Percentiles rank a stretch among this genome's conserved stretches.
Evolutionary conservation across 1,284 basidiomycete genomes (phyloP).

Genomic region (Malassezia restricta): DNA sequence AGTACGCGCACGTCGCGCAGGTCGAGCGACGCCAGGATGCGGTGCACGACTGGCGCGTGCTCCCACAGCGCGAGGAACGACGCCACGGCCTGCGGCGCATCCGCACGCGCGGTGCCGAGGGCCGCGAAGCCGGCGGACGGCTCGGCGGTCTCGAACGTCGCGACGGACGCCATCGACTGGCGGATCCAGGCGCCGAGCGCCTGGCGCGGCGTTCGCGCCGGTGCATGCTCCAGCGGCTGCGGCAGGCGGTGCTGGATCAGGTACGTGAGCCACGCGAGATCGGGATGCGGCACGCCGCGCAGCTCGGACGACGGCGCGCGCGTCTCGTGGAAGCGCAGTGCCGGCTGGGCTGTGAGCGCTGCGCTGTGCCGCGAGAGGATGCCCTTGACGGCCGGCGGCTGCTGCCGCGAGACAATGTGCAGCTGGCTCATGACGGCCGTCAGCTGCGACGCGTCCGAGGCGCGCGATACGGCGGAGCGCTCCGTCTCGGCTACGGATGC

Average conservation of each 20-base stretch:
- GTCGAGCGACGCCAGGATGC: conserved; percentile 29
- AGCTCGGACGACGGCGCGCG: background rate
- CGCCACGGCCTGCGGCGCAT: background rate
- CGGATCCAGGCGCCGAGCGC: background rate
- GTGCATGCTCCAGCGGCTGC: background rate
- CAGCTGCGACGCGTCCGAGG: conserved; percentile 10
- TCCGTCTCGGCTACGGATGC: conserved; percentile 3
- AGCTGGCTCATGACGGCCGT: conserved; percentile 2
- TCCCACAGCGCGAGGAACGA: background rate
- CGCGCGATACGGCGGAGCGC: background rate
- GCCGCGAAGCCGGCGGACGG: conserved; percentile 27
- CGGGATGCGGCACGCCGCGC: background rate
- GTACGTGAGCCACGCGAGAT: conserved; percentile 5
- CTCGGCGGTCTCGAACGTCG: conserved; percentile 15
- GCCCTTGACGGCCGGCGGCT: background rate
- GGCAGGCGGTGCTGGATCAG: background rate
- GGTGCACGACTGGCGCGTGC: conserved; percentile 18
- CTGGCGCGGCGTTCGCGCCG: background rate
- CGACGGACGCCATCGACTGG: conserved; percentile 6
- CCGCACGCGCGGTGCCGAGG: conserved; percentile 26
- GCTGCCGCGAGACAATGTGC: conserved; percentile 7
- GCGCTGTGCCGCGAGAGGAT: conserved; percentile 3
- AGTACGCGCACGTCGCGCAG: conserved; percentile 36
- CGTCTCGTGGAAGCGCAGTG: conserved; percentile 5
- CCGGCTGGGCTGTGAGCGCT: background rate